Evolutionary conservation across 805 yeast genomes (phyloP), one percentile per base, ranked within the genome.

Genomic region (Hanseniaspora meyeri): DNA sequence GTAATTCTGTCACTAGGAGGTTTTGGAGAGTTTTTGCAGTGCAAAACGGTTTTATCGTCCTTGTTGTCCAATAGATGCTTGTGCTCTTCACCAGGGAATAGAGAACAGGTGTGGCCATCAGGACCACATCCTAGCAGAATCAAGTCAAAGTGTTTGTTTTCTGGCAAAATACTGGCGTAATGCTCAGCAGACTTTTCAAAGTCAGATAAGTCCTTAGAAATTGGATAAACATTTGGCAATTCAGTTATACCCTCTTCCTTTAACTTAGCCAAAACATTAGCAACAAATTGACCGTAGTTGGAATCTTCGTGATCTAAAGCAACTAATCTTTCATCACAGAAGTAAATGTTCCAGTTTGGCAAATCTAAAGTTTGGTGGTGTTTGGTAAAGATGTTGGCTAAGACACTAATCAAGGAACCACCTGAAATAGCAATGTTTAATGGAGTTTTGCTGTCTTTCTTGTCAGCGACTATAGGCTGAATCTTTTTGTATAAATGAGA

Each of bases 1-100:
- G 96, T 87, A 70, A 89, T 85, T 74, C 97, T 81, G 74, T 90
- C 82, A 68, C 90, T 83, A 43, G 97, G 97, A 36, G 95, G 95
- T 70, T 90, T 90, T 68, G 96, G 96, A 11, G 95, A 85, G 67
- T 89, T 91, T 51, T 76, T 74, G 60, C 90, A 79, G 64, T 79
- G 70, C 10, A 90, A 80, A 57, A 89, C 82, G 43, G 70, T 68
- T 59, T 74, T 71, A 10, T 66, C 51, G 31, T 71, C 67, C 65
- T 84, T 91, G 39, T 76, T 60, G 2, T 66, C 61, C 12, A 68
- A 49, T 57, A 89, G 74, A 63, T 87, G 74, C 59, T 68, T 63
- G 68, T 88, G 96, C 5, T 47, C 50, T 17, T 60, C 64, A 40
- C 84, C 89, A 12, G 96, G 96, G 78, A 89, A 89, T 60, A 89